These are phyloP conservation scores for Eucalyptus pumila DNA, from an alignment of 345 rosid species.

Conservation along the genomic window DNA sequence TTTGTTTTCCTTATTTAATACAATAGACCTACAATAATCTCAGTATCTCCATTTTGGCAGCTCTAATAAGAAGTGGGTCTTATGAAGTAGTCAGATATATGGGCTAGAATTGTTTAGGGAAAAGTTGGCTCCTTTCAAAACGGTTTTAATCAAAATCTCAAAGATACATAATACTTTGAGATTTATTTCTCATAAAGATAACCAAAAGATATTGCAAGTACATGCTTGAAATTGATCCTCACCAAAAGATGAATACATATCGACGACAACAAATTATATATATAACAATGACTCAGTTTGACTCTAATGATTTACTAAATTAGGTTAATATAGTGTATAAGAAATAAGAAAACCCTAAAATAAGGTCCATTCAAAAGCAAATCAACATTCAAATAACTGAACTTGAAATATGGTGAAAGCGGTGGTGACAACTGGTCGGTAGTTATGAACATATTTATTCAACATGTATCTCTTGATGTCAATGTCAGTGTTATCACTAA, in stretches of 20 bases:
- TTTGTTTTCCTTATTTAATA: not conserved
- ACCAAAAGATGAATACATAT: not conserved
- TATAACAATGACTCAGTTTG: not conserved
- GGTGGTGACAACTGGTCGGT: not conserved
- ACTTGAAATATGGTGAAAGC: not conserved
- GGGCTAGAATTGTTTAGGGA: not conserved
- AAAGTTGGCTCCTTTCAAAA: not conserved
- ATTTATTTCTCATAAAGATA: not conserved
- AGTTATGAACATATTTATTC: not conserved
- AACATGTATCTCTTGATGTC: not conserved
- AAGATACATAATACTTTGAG: not conserved
- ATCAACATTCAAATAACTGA: not conserved
- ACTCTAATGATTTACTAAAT: not conserved
- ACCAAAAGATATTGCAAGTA: not conserved
- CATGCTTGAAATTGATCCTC: not conserved
- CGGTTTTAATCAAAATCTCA: not conserved
- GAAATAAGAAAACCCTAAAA: not conserved
- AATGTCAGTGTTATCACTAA: not conserved
- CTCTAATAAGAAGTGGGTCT: not conserved
- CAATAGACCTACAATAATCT: not conserved
- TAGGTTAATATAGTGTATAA: not conserved
- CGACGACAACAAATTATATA: not conserved
- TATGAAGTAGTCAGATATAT: not conserved
- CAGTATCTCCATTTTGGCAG: not conserved
- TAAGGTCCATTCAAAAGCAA: not conserved